A percentile compares a stretch with the other conserved stretches of the same genome.
Evolutionary conservation across 2,329 filamentous ascomycete species (phyloP).

Genomic region (Penicillium sp.): DNA sequence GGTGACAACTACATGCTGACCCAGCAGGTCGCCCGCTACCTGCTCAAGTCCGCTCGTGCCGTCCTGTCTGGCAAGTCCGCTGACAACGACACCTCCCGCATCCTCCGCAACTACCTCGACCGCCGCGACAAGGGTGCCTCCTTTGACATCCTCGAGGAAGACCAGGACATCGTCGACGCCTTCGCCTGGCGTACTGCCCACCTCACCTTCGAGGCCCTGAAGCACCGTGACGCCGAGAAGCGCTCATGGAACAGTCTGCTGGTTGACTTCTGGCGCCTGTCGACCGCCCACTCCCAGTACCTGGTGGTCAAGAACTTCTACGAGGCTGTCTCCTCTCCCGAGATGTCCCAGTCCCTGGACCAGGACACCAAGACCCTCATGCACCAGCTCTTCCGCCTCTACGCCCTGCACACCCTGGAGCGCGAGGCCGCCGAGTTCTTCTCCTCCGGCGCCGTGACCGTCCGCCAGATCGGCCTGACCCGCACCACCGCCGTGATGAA

Average conservation of each 20-base stretch:
- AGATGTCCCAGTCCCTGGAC: slow-evolving; percentile 58
- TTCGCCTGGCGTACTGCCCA: slow-evolving; percentile 76
- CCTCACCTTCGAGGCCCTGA: slow-evolving; percentile 73
- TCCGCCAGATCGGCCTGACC: slow-evolving; percentile 71
- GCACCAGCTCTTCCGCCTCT: slow-evolving; percentile 68
- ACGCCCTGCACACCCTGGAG: slow-evolving; percentile 67
- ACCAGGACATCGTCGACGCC: slow-evolving; percentile 70
- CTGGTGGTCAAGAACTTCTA: slow-evolving; percentile 81
- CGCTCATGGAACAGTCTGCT: slow-evolving; percentile 76
- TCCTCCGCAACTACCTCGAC: slow-evolving; percentile 65
- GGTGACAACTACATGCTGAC: slow-evolving; percentile 83
- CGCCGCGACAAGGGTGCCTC: slow-evolving; percentile 71
- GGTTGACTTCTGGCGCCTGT: slow-evolving; percentile 76
- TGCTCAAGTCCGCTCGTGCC: slow-evolving; percentile 72
- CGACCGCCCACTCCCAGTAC: slow-evolving; percentile 75
- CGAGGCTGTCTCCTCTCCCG: slow-evolving; percentile 61
- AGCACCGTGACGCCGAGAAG: slow-evolving; percentile 74
- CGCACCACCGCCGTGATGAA: slow-evolving; percentile 69
- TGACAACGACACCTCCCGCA: slow-evolving; percentile 68
- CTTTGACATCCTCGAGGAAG: slow-evolving; percentile 71
- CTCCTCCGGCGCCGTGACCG: slow-evolving; percentile 67
- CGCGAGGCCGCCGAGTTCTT: slow-evolving; percentile 73
- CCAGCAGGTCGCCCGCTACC: slow-evolving; percentile 75
- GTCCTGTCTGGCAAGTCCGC: slow-evolving; percentile 67
- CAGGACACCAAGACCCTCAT: slow-evolving; percentile 60